phyloP scores from a whole-genome alignment of 2,329 filamentous ascomycete species.

The Grosmannia serpens region DNA sequence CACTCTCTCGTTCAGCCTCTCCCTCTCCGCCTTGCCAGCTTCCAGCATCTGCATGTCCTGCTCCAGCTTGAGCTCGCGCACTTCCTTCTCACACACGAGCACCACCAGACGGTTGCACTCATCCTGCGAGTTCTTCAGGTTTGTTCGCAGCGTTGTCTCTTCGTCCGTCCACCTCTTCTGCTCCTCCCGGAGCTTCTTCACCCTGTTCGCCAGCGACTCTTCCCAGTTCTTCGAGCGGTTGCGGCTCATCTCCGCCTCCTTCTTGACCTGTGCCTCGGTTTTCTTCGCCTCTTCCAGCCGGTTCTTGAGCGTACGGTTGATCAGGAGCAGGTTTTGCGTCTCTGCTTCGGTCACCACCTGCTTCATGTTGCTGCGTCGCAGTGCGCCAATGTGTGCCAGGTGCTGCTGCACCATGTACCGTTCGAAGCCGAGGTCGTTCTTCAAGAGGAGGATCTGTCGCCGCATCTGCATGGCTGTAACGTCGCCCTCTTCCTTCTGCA shows the following conservation, averaged over 20 bases:
- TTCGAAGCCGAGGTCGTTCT: slow-evolving; percentile 75
- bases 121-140: slow-evolving; percentile 43
- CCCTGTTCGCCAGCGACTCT: slow-evolving; percentile 53
- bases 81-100: slow-evolving; percentile 57
- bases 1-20: slow-evolving; percentile 47
- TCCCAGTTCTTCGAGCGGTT: slow-evolving; percentile 71
- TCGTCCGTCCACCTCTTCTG: slow-evolving; percentile 53
- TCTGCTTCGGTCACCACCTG: slow-evolving; percentile 73
- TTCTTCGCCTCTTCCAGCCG: slow-evolving; percentile 64
- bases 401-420: slow-evolving; percentile 76
- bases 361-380: slow-evolving; percentile 62
- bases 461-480: slow-evolving; percentile 41
- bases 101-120: slow-evolving; percentile 55
- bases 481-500: background rate
- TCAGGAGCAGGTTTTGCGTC: slow-evolving; percentile 68
- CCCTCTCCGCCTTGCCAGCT: slow-evolving; percentile 47
- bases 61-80: slow-evolving; percentile 50
- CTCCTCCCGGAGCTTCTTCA: slow-evolving; percentile 56
- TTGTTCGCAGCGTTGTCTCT: slow-evolving; percentile 42
- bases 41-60: slow-evolving; percentile 55
- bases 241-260: slow-evolving; percentile 60
- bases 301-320: slow-evolving; percentile 60
- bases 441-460: slow-evolving; percentile 61
- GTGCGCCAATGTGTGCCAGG: slow-evolving; percentile 66
- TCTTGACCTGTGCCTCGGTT: slow-evolving; percentile 56